A percentile compares a stretch with the other conserved stretches of the same genome.
These are phyloP conservation scores for Yarrowia galli DNA, from an alignment of 1,139 yeast genomes.

Conservation along the genomic window DNA sequence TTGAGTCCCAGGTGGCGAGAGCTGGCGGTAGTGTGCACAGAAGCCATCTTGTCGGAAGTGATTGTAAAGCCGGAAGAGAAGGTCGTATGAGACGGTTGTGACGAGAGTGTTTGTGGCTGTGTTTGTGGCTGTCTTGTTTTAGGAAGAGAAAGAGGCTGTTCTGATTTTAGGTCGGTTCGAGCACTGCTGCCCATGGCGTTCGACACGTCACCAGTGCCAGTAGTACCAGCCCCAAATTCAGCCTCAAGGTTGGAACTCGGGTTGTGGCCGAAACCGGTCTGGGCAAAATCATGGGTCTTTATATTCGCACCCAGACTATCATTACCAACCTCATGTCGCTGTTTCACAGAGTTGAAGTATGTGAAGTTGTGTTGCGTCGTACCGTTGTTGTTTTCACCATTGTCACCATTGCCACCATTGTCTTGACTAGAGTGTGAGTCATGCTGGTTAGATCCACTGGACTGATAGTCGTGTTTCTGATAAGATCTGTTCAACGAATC, in stretches of 20 bases:
- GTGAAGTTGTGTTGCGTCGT: too few species aligned
- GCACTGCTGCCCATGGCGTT: neutral
- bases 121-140: conserved; percentile 2
- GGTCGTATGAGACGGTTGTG: neutral
- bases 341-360: conserved; percentile 22
- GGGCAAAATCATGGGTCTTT: neutral
- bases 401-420: too few species aligned
- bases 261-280: too few species aligned
- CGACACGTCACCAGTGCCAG: neutral
- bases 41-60: conserved; percentile 1
- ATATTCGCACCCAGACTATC: neutral
- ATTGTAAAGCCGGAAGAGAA: conserved; percentile 2
- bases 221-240: neutral
- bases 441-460: neutral
- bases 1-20: neutral
- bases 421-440: neutral
- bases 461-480: neutral
- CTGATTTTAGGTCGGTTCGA: neutral
- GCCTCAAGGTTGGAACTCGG: neutral
- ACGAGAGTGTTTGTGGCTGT: neutral
- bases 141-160: conserved; percentile 8
- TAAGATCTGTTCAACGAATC: neutral
- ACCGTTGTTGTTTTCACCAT: too few species aligned
- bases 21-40: neutral
- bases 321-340: conserved; percentile 1